Base-by-base conservation (phyloP, 345 rosid genomes). In the Hibiscus mutabilis region DNA sequence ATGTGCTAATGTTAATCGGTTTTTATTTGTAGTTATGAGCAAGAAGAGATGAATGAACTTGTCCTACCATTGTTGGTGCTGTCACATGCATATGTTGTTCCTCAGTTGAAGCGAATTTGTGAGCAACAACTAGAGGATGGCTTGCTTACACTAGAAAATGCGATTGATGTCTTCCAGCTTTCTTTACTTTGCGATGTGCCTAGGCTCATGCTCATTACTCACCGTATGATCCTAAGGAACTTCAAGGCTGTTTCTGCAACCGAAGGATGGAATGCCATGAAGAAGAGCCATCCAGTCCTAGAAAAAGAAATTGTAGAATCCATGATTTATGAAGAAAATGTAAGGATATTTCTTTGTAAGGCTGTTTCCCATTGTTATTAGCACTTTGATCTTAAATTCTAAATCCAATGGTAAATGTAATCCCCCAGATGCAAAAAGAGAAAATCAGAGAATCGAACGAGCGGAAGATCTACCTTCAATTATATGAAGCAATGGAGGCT, bases 401-500 rank as follows among this genome's bases (percentile, higher is more conserved):
- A 2, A 16, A 16, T 24, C 42, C n/a, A 6, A 15, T 40, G 6
- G 2, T 46, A 24, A 55, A 46, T 55, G 11, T 49, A 12, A 29
- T 73, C 46, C 56, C 24, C 88, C 86, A 91, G 97, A 73, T 53
- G 51, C 74, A 71, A 18, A 88, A 86, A 56, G 84, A 83, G 47
- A 85, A 87, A 76, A 79, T 78, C 13, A 83, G 83, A 60, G 90
- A 80, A 70, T 15, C 46, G 2, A 83, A 88, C 0, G 95, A 94
- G 73, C 67, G 79, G 75, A 86, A 84, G 76, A 87, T 91, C 53
- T 94, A 94, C 62, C 49, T 88, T 69, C 89, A 91, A 64, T 62
- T 94, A 29, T 86, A 87, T 5, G 97, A 88, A 73, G 98, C 98
- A 22, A 94, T 91, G 98, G 96, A 94, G 64, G 95, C 98, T 5